phyloP scores from a whole-genome alignment of 345 rosid genomes.

The Turritis glabra region DNA sequence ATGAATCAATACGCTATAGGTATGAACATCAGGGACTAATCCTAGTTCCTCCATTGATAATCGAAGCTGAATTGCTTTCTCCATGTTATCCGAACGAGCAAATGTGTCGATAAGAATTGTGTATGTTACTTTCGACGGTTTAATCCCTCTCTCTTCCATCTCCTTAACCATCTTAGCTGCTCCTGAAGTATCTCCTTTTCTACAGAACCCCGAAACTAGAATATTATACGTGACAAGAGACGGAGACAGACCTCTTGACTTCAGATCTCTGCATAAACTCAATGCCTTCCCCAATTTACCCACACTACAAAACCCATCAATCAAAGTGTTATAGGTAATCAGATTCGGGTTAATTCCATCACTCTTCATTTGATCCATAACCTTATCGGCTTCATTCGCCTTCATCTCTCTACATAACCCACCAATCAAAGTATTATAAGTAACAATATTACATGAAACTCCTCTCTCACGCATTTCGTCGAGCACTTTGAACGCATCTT shows the following conservation, averaged over 20 bases:
- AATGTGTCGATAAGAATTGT: conserved; percentile 62
- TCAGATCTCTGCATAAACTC: conserved; percentile 50
- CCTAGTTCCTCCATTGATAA: conserved; percentile 58
- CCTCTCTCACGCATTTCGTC: conserved; percentile 79
- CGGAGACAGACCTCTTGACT: conserved; percentile 56
- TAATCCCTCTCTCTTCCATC: conserved; percentile 79
- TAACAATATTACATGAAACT: conserved; percentile 56
- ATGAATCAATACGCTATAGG: conserved; percentile 59
- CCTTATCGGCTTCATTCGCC: conserved; percentile 51
- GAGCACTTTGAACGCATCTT: conserved; percentile 55
- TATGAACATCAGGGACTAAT: conserved; percentile 64
- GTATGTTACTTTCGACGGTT: conserved; percentile 67
- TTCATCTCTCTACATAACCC: conserved; percentile 58
- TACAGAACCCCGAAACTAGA: conserved; percentile 58
- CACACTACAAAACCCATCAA: conserved; percentile 57
- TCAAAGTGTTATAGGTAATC: conserved; percentile 64
- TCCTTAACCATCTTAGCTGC: conserved; percentile 60
- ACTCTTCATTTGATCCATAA: conserved; percentile 49
- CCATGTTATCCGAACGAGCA: conserved; percentile 48
- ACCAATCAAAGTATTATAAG: conserved; percentile 58
- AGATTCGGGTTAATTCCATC: conserved; percentile 55
- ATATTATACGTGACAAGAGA: conserved; percentile 64
- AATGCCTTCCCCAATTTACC: conserved; percentile 52
- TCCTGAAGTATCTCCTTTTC: conserved; percentile 42
- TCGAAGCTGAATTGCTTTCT: conserved; percentile 58